Evolutionary conservation across 441 rosid species (phyloP).

Genomic region (Flueggea neowawraea): DNA sequence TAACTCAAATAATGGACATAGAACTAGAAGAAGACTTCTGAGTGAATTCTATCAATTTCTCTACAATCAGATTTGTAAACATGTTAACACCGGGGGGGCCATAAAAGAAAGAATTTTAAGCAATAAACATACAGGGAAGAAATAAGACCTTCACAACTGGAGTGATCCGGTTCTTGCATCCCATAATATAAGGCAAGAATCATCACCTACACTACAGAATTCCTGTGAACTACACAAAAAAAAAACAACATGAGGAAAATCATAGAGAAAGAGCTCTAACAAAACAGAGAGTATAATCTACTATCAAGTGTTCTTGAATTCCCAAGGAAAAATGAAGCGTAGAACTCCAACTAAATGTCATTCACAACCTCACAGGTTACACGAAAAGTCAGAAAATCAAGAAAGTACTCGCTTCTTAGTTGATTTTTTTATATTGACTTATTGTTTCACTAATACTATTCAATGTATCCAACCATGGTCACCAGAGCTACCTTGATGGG

Average conservation of each 20-base stretch:
- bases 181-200: slow-evolving; percentile 99
- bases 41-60: no score
- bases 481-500: slow-evolving; percentile 77
- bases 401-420: not conserved
- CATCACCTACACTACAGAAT: slow-evolving; percentile 99
- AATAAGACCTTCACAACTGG: slow-evolving; percentile 70
- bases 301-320: no score
- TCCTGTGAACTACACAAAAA: slow-evolving; percentile 73
- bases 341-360: no score
- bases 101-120: not conserved
- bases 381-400: not conserved
- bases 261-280: not conserved
- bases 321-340: no score
- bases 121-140: slow-evolving; percentile 1
- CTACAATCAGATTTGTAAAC: no score
- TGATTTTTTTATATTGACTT: no score
- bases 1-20: no score
- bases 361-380: no score
- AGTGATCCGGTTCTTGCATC: slow-evolving; percentile 84
- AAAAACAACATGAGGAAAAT: slow-evolving; percentile 25
- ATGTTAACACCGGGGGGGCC: no score
- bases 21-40: no score
- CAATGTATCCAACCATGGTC: not conserved
- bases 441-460: not conserved
- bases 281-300: not conserved